These are phyloP conservation scores for Lentinula lateritia DNA, from an alignment of 768 basidiomycete species.

Conservation along the genomic window DNA sequence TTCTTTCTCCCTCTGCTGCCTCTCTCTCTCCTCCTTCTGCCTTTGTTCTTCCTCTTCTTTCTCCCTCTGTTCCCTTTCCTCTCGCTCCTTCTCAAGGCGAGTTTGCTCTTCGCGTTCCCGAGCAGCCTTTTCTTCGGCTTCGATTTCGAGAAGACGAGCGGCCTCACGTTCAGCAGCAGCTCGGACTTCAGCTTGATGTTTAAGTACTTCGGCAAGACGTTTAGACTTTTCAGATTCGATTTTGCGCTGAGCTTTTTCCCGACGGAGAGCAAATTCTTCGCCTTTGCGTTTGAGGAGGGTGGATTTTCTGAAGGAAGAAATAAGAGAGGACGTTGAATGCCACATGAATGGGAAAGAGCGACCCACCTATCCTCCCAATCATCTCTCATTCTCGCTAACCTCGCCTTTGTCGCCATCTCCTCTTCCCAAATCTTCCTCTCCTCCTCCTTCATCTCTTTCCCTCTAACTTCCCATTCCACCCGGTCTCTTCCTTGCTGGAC, in stretches of 20 bases:
- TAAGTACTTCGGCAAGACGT: constrained; percentile 50
- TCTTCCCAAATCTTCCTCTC: constrained; percentile 54
- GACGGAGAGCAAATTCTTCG: constrained; percentile 59
- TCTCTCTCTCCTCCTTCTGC: neutral
- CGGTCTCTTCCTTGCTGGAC: constrained; percentile 77
- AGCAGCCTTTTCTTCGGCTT: constrained; percentile 45
- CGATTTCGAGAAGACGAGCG: constrained; percentile 40
- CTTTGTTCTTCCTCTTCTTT: neutral
- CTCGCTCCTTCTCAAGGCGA: neutral
- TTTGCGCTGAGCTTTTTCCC: constrained; percentile 56
- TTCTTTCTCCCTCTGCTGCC: neutral
- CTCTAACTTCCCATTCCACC: constrained; percentile 57
- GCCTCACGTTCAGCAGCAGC: constrained; percentile 42
- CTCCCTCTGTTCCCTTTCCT: neutral
- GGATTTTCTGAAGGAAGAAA: constrained; percentile 16
- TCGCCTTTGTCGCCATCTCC: constrained; percentile 68
- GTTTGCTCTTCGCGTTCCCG: neutral
- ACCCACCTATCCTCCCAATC: constrained; percentile 57
- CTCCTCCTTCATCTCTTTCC: constrained; percentile 50
- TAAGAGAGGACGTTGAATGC: constrained; percentile 24
- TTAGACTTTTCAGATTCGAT: constrained; percentile 83
- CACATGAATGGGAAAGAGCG: constrained; percentile 9
- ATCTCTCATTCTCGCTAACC: constrained; percentile 64
- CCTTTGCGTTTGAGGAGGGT: constrained; percentile 36
- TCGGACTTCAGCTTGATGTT: constrained; percentile 58